Evolutionary conservation across 148 eudicot species (phyloP).

Genomic region (Arctostaphylos glauca): DNA sequence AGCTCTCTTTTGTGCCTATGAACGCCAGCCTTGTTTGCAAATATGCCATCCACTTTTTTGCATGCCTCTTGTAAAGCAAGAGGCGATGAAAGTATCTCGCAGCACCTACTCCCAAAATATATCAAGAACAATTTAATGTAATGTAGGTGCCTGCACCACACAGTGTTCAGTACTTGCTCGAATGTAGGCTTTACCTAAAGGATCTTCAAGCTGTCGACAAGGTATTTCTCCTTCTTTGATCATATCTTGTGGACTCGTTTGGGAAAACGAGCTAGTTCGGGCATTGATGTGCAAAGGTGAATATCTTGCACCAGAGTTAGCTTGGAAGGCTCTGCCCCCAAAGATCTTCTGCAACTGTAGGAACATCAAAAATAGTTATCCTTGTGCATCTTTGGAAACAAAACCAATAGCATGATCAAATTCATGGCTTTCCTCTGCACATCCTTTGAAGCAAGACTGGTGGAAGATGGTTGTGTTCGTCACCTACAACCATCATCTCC

Average conservation of each 20-base stretch:
- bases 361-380: not conserved
- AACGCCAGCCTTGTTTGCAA: not conserved
- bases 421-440: not conserved
- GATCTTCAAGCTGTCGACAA: constrained; percentile 3
- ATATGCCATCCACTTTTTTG: not conserved
- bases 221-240: not conserved
- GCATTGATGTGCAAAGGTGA: constrained; percentile 3
- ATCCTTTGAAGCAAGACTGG: not conserved
- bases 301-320: not conserved
- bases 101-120: not conserved
- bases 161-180: not conserved
- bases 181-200: not conserved
- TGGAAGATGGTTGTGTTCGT: not conserved
- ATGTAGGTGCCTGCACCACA: not conserved
- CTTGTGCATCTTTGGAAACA: not conserved
- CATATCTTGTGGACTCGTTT: not conserved
- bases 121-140: not conserved
- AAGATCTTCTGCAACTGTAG: not conserved
- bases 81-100: not conserved
- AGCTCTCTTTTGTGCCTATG: not conserved
- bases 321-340: not conserved
- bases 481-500: too few relatives aligned
- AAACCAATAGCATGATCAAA: not conserved
- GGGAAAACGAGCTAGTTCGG: not conserved
- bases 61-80: not conserved